Base-by-base conservation (phyloP, 164 flowering plant species). In the Echeveria elegans region DNA sequence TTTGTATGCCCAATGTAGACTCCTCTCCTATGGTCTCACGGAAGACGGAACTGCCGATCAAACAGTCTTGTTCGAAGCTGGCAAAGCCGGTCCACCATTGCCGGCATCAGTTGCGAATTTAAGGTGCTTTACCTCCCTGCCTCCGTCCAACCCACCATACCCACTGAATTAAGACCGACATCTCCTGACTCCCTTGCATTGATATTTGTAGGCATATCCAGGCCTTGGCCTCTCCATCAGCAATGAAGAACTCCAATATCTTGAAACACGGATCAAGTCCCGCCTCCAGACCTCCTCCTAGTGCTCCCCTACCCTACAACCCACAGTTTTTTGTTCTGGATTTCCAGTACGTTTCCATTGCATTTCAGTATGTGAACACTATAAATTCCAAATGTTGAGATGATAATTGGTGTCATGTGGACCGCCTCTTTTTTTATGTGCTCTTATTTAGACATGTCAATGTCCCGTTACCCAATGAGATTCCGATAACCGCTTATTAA, bases 151-250 rank as follows among this genome's bases (percentile, higher is more conserved):
- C 58, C 58, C 50, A 45, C 18, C n/a, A 15, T 5, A 18, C n/a
- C 19, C 65, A 18, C 34, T 45, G 1, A 62, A 34, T 45, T 0
- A 15, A 23, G 0, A 0, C 32, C 41, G 15, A 5, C 38, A 28
- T 21, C 14, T 9, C 28, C 47, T 64, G 16, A n/a, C 10, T 65
- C 19, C 5, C 18, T 63, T 23, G 14, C 37, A 61, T 64, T 37
- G n/a, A n/a, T n/a, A 68, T 66, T 72, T n/a, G n/a, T n/a, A 93
- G 98, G 97, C 96, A 30, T 90, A 93, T 77, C 97, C 98, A 16
- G 83, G 80, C 72, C 92, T 90, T 66, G 89, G 83, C 41, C 98
- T 90, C 77, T 90, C 97, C n/a, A 86, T 93, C 73, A 85, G 69
- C 82, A 76, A 56, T 19, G 85, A 88, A 59, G 97, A 88, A 79